Percentiles rank a stretch among this genome's conserved stretches.
Conservation (phyloP, 164 flowering plant species). For the Platanus orientalis region DNA sequence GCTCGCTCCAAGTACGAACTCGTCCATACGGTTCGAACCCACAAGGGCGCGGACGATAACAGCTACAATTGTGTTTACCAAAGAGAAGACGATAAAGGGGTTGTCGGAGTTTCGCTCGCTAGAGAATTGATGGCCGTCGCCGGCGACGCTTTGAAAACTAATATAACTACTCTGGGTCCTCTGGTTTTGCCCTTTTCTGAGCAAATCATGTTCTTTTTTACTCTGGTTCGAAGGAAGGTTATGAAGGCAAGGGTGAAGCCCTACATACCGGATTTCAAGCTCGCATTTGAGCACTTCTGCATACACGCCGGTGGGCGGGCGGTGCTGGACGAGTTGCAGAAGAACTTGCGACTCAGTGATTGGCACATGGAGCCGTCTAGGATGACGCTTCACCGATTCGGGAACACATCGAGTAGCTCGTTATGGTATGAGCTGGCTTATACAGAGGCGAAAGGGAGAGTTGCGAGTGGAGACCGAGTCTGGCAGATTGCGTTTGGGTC, state of each 20-base stretch:
- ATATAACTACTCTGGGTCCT: conserved; percentile 80
- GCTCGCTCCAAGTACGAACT: conserved; percentile 60
- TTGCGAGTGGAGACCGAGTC: conserved; percentile 51
- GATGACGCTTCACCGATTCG: conserved; percentile 84
- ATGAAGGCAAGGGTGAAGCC: conserved; percentile 61
- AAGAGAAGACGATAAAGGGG: conserved; percentile 59
- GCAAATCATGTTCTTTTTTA: conserved; percentile 63
- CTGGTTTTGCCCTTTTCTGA: conserved; percentile 64
- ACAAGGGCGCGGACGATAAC: conserved; percentile 64
- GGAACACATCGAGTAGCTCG: conserved; percentile 71
- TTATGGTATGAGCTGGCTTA: conserved; percentile 51
- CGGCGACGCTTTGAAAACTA: conserved; percentile 75
- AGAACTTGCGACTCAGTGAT: conserved; percentile 60
- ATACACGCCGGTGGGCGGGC: conserved; percentile 85
- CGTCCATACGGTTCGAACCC: conserved; percentile 73
- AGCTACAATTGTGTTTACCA: conserved; percentile 77
- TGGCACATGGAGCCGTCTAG: conserved; percentile 91
- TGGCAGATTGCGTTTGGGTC: conserved; percentile 95
- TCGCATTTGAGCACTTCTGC: conserved; percentile 61
- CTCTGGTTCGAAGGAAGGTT: conserved; percentile 46
- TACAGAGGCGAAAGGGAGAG: conserved; percentile 74
- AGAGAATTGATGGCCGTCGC: conserved; percentile 86
- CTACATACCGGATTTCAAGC: conserved; percentile 76
- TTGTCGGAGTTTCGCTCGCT: conserved; percentile 64
- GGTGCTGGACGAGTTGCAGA: conserved; percentile 71